These are phyloP conservation scores for Inga leiocalycina DNA, from an alignment of 306 rosid genomes.

Conservation along the genomic window DNA sequence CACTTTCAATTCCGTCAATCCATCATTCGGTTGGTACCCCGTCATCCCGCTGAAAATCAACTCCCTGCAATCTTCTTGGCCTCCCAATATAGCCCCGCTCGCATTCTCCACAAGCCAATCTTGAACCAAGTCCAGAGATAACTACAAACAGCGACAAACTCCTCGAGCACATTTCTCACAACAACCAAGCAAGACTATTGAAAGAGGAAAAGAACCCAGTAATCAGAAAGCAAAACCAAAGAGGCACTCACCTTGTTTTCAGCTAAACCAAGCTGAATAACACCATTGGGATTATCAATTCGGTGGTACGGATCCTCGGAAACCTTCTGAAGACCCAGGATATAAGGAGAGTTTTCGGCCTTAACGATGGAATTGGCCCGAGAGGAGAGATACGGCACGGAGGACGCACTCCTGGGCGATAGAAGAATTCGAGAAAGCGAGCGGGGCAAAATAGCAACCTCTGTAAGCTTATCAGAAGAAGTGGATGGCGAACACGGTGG, in stretches of 20 bases:
- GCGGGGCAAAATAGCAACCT: slow-evolving; percentile 49
- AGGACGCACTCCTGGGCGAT: slow-evolving; percentile 47
- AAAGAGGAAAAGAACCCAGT: not conserved
- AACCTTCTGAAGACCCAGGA: slow-evolving; percentile 51
- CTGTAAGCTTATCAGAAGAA: slow-evolving; percentile 30
- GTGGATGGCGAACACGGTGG: slow-evolving; percentile 1
- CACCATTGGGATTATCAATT: slow-evolving; percentile 63
- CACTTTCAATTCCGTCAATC: slow-evolving; percentile 14
- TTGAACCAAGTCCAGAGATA: slow-evolving; percentile 12
- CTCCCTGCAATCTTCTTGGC: not conserved
- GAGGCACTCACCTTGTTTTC: slow-evolving; percentile 69
- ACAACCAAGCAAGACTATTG: not conserved
- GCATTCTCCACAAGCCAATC: slow-evolving; percentile 17
- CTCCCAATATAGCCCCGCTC: not conserved
- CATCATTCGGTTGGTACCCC: slow-evolving; percentile 9
- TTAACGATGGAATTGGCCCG: slow-evolving; percentile 52
- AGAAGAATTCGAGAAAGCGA: slow-evolving; percentile 57
- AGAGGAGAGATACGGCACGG: slow-evolving; percentile 55
- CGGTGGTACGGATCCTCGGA: slow-evolving; percentile 66
- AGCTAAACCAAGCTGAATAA: slow-evolving; percentile 67
- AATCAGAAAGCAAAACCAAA: slow-evolving; percentile 13
- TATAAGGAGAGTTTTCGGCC: slow-evolving; percentile 52
- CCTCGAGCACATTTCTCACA: not conserved
- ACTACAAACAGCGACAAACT: slow-evolving; percentile 4
- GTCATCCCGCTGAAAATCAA: slow-evolving; percentile 2